Evolutionary conservation across 768 basidiomycete species (phyloP).

Genomic region (Chalciporus chontae): DNA sequence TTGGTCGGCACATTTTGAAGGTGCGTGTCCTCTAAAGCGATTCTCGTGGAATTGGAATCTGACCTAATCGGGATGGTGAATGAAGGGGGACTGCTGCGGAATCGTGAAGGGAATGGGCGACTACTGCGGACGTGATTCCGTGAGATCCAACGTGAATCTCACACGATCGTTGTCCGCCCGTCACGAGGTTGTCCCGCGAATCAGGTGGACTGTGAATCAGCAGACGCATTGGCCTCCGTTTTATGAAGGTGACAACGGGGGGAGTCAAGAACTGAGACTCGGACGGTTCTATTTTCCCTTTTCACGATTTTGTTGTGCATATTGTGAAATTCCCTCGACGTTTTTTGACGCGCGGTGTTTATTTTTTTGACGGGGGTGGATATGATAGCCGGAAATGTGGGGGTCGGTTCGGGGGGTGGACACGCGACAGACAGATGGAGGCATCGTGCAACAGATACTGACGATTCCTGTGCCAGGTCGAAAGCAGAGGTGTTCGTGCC

Average conservation of each 20-base stretch:
- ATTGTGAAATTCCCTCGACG: not conserved
- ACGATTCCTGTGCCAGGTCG: slow-evolving; percentile 40
- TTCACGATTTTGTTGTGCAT: too few relatives aligned
- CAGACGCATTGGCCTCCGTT: not conserved
- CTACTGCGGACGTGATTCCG: slow-evolving; percentile 4
- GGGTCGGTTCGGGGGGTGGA: slow-evolving; percentile 25
- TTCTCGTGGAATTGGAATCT: slow-evolving; percentile 1
- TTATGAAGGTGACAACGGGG: slow-evolving; percentile 11
- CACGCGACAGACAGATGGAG: slow-evolving; percentile 15
- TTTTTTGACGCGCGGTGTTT: slow-evolving; percentile 1
- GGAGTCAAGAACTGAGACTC: not conserved
- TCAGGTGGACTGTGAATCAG: not conserved
- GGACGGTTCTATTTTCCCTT: not conserved
- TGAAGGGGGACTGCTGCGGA: slow-evolving; percentile 10
- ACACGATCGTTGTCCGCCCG: slow-evolving; percentile 3
- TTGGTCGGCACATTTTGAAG: not conserved
- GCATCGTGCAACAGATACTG: slow-evolving; percentile 8
- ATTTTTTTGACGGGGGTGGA: not conserved
- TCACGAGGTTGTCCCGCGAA: slow-evolving; percentile 3
- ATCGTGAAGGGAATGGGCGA: slow-evolving; percentile 1
- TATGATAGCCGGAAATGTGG: slow-evolving; percentile 17
- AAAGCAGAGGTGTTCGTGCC: slow-evolving; percentile 87
- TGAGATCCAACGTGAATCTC: slow-evolving; percentile 16
- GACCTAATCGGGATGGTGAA: slow-evolving; percentile 1
- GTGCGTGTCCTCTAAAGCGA: not conserved